Evolutionary conservation across 768 basidiomycete genomes (phyloP).

Genomic region (Auricularia sp.): DNA sequence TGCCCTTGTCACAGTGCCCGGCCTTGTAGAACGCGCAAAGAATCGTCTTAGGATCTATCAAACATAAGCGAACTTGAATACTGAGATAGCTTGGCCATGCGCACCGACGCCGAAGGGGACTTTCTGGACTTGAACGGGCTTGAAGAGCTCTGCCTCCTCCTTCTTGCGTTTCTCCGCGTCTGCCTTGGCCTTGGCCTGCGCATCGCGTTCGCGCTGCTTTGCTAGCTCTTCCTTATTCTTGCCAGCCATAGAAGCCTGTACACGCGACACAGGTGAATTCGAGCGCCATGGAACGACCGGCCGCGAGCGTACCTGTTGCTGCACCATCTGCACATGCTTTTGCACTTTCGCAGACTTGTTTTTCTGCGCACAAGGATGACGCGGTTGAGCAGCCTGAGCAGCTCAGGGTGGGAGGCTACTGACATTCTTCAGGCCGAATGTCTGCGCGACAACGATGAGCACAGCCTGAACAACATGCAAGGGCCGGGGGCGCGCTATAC

Average conservation of each 20-base stretch:
- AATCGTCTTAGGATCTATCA: conserved; percentile 78
- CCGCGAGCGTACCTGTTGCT: conserved; percentile 40
- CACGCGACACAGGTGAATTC: no score
- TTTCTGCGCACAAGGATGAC: conserved; percentile 44
- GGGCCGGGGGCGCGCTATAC: conserved; percentile 24
- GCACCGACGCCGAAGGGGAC: conserved; percentile 77
- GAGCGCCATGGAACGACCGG: no score
- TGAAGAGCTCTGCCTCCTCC: conserved; percentile 76
- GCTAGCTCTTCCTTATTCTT: conserved; percentile 72
- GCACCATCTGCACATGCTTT: conserved; percentile 68
- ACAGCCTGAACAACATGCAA: conserved; percentile 17
- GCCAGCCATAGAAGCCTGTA: conserved; percentile 45
- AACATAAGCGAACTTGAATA: neutral
- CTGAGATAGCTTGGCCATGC: conserved; percentile 2
- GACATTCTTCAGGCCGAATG: conserved; percentile 84
- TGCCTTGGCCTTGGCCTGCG: conserved; percentile 60
- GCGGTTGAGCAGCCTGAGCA: neutral
- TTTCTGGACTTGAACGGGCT: conserved; percentile 72
- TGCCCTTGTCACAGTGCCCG: conserved; percentile 87
- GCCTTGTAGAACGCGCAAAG: conserved; percentile 90
- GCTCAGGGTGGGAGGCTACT: conserved; percentile 18
- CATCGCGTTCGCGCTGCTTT: conserved; percentile 77
- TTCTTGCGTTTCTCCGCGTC: conserved; percentile 78
- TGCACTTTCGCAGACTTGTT: conserved; percentile 92
- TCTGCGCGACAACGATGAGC: conserved; percentile 32